A percentile compares a stretch with the other conserved stretches of the same genome.
Conservation (phyloP, 1,139 yeast genomes). For the Hanseniaspora sp. region DNA sequence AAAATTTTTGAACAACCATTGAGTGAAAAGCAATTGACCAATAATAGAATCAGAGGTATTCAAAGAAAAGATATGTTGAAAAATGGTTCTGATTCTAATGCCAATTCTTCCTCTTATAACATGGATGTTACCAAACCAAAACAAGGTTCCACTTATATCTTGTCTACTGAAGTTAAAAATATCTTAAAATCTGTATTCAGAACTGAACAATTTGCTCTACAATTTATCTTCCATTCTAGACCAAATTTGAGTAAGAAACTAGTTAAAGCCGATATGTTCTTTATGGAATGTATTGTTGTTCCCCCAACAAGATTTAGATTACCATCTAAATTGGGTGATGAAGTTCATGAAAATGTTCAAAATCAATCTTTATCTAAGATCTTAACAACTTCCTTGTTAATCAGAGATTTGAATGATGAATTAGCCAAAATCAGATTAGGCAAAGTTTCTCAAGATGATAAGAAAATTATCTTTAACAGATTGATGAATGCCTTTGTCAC, state of each 20-base stretch:
- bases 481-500: constrained; percentile 92
- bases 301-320: constrained; percentile 95
- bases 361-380: constrained; percentile 76
- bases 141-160: constrained; percentile 70
- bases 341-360: constrained; percentile 86
- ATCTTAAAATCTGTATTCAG: constrained; percentile 63
- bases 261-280: constrained; percentile 77
- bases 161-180: constrained; percentile 78
- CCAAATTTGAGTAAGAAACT: constrained; percentile 43
- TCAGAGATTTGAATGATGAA: constrained; percentile 81
- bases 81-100: constrained; percentile 20
- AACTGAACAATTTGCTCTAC: constrained; percentile 54
- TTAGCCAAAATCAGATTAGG: constrained; percentile 53
- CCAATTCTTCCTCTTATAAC: constrained; percentile 18
- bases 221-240: constrained; percentile 63
- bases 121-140: constrained; percentile 36
- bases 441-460: constrained; percentile 52
- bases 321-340: constrained; percentile 95
- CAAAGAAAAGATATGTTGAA: constrained; percentile 62
- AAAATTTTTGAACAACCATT: constrained; percentile 85
- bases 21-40: constrained; percentile 65
- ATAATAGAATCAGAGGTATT: constrained; percentile 73
- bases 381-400: constrained; percentile 65
- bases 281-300: constrained; percentile 74
- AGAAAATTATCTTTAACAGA: constrained; percentile 70